These are phyloP conservation scores for Tolypocladium inflatum DNA, from an alignment of 2,329 filamentous ascomycete genomes.

Conservation along the genomic window DNA sequence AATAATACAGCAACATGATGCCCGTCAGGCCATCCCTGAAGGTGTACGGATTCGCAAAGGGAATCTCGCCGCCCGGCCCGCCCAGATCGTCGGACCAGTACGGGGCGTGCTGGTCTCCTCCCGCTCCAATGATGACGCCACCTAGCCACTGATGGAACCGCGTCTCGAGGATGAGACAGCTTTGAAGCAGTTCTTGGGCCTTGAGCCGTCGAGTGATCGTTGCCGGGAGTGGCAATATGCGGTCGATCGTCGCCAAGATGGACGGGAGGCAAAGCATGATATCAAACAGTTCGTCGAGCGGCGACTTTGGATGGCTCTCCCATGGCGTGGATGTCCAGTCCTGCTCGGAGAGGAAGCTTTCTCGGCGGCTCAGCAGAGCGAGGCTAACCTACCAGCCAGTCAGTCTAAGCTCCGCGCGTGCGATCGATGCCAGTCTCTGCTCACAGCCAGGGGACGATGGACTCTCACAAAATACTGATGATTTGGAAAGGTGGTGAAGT, in stretches of 20 bases:
- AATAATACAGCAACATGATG: slow-evolving; percentile 42
- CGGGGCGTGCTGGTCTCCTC: slow-evolving; percentile 18
- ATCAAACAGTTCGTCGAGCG: slow-evolving; percentile 43
- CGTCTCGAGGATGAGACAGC: slow-evolving; percentile 36
- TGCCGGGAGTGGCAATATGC: slow-evolving; percentile 26
- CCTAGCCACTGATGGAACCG: slow-evolving; percentile 39
- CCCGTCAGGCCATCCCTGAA: slow-evolving; percentile 36
- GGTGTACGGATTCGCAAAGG: slow-evolving; percentile 34
- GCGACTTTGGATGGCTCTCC: slow-evolving; percentile 39
- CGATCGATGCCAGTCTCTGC: slow-evolving; percentile 11
- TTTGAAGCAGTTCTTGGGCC: slow-evolving; percentile 37
- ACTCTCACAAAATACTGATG: slow-evolving; percentile 50
- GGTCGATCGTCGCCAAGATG: slow-evolving; percentile 36
- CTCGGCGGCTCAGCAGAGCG: slow-evolving; percentile 38
- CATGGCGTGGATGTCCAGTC: slow-evolving; percentile 45
- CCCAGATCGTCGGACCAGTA: slow-evolving; percentile 30
- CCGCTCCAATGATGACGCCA: slow-evolving; percentile 15
- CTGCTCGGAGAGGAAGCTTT: slow-evolving; percentile 38
- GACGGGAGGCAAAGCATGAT: slow-evolving; percentile 35
- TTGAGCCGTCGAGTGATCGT: slow-evolving; percentile 31
- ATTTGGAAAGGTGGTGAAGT: slow-evolving; percentile 41
- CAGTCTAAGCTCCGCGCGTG: background rate
- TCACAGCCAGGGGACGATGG: slow-evolving; percentile 42
- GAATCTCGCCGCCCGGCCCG: slow-evolving; percentile 21
- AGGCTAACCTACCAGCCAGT: slow-evolving; percentile 28